phyloP scores from a whole-genome alignment of 805 yeast genomes.

The Candida oleophila region DNA sequence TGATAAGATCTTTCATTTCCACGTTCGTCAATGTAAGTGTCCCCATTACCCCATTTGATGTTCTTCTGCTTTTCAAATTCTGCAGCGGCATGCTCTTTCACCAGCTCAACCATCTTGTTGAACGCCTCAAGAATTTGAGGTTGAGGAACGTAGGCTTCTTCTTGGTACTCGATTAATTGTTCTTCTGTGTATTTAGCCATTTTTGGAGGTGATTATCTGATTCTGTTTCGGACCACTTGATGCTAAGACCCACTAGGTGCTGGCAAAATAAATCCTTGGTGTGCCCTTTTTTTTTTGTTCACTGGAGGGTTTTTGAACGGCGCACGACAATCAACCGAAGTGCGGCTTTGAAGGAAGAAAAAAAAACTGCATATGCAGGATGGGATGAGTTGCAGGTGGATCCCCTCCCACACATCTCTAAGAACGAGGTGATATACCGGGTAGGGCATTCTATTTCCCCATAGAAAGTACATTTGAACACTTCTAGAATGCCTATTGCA shows the following conservation, averaged over 20 bases:
- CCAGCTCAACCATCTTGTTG: constrained; percentile 64
- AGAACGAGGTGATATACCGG: neutral
- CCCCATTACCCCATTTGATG: constrained; percentile 37
- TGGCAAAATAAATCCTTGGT: neutral
- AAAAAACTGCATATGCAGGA: neutral
- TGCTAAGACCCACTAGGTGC: neutral
- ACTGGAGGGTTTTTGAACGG: no score
- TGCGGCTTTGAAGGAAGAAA: no score
- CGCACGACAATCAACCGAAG: no score
- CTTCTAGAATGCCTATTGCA: constrained; percentile 58
- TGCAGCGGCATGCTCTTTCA: constrained; percentile 47
- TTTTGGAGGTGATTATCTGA: constrained; percentile 9
- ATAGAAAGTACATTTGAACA: neutral
- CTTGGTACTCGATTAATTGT: constrained; percentile 59
- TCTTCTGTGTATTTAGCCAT: constrained; percentile 70
- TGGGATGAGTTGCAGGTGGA: neutral
- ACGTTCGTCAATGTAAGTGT: constrained; percentile 44
- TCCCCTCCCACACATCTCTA: neutral
- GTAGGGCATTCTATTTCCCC: no score
- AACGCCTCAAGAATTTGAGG: constrained; percentile 66
- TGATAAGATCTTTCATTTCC: constrained; percentile 46
- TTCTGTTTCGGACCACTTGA: neutral
- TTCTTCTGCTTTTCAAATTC: constrained; percentile 22
- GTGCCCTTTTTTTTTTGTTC: no score
- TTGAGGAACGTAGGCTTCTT: constrained; percentile 57